A percentile compares a stretch with the other conserved stretches of the same genome.
Evolutionary conservation across 257 asterid species (phyloP).

Genomic region (Scutellaria baicalensis): DNA sequence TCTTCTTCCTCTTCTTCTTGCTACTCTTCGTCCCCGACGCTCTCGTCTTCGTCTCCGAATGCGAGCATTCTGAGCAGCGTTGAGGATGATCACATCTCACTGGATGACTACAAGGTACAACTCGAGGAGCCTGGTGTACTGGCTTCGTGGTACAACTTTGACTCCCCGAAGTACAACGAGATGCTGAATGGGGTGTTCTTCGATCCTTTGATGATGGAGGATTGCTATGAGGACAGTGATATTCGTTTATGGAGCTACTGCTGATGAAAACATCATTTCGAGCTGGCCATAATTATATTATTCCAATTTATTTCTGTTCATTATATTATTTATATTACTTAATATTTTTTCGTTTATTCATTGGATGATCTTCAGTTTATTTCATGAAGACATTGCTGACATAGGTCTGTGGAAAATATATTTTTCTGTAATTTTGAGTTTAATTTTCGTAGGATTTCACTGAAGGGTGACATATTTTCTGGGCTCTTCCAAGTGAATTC

Average conservation of each 20-base stretch:
- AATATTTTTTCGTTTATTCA: constrained; percentile 20
- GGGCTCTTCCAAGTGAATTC: constrained; percentile 27
- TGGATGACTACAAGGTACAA: constrained; percentile 9
- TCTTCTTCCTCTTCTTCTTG: neutral
- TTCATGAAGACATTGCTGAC: constrained; percentile 52
- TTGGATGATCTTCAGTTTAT: constrained; percentile 50
- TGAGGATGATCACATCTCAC: constrained; percentile 19
- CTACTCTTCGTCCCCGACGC: constrained; percentile 12
- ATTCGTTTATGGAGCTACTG: constrained; percentile 66
- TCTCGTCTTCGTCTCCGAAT: constrained; percentile 10
- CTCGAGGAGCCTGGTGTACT: constrained; percentile 14
- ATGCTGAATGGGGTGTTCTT: constrained; percentile 54
- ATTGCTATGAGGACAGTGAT: constrained; percentile 47
- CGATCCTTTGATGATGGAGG: constrained; percentile 56
- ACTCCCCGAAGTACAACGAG: constrained; percentile 67
- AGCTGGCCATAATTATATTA: too few relatives aligned
- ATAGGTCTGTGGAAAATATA: neutral
- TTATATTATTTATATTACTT: neutral
- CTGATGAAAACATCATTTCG: too few relatives aligned
- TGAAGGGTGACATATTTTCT: constrained; percentile 6
- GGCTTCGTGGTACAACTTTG: constrained; percentile 58
- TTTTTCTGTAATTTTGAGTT: constrained; percentile 3
- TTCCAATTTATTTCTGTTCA: neutral
- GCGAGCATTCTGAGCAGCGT: neutral
- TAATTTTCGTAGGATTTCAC: neutral